A percentile compares a stretch with the other conserved stretches of the same genome.
Evolutionary conservation across 768 basidiomycete species (phyloP).

Genomic region (Auriculariales sp.): DNA sequence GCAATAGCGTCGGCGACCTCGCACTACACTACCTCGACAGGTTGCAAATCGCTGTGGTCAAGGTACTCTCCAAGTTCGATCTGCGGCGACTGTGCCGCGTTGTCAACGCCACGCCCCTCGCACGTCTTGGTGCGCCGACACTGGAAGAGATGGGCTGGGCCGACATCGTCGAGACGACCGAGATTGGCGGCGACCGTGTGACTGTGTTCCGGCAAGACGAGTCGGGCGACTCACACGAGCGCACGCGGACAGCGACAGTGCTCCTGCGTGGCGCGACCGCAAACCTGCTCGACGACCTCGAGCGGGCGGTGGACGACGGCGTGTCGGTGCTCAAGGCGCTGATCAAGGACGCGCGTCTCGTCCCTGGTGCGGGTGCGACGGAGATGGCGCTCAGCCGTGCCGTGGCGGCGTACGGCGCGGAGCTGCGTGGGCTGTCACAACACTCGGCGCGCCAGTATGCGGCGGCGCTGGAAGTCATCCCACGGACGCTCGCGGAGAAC

Average conservation of each 20-base stretch:
- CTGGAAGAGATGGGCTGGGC: constrained; percentile 90
- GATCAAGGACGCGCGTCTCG: constrained; percentile 76
- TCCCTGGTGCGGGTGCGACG: constrained; percentile 88
- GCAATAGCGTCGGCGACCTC: constrained; percentile 86
- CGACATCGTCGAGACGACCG: constrained; percentile 88
- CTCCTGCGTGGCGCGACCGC: constrained; percentile 90
- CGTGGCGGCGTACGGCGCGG: constrained; percentile 75
- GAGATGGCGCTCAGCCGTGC: constrained; percentile 84
- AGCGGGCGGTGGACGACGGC: constrained; percentile 92
- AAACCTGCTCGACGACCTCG: constrained; percentile 89
- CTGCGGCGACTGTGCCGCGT: constrained; percentile 88
- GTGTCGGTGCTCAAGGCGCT: constrained; percentile 91
- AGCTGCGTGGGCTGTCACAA: constrained; percentile 81
- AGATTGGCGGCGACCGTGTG: constrained; percentile 95
- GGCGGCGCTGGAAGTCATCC: constrained; percentile 80
- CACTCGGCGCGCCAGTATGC: constrained; percentile 88
- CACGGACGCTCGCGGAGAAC: constrained; percentile 87
- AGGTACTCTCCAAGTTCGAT: constrained; percentile 96
- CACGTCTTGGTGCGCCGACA: constrained; percentile 89
- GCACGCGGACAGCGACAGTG: constrained; percentile 82
- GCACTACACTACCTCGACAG: constrained; percentile 95
- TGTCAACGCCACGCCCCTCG: constrained; percentile 89
- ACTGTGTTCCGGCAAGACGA: constrained; percentile 84
- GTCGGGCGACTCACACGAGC: constrained; percentile 34
- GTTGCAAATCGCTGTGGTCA: constrained; percentile 85